phyloP scores from a whole-genome alignment of 2,329 filamentous ascomycete genomes.

The Arthrobotrys sinensis region DNA sequence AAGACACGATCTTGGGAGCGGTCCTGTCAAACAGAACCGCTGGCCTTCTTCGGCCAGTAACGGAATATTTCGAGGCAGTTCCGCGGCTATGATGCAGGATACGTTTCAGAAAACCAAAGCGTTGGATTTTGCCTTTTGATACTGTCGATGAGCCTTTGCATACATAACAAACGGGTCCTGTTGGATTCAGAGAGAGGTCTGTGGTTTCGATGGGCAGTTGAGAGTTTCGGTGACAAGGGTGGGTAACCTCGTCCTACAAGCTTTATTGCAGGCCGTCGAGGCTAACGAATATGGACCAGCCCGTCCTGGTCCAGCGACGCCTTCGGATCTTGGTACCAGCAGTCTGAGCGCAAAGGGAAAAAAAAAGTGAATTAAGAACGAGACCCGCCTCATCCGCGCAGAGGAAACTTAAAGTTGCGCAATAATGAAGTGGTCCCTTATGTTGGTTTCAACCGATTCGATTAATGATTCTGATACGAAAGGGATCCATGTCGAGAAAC shows the following conservation, averaged over 20 bases:
- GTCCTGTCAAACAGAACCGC: constrained; percentile 16
- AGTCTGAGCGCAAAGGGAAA: constrained; percentile 49
- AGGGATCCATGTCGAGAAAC: constrained; percentile 39
- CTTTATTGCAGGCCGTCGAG: constrained; percentile 41
- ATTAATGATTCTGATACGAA: constrained; percentile 35
- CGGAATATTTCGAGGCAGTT: constrained; percentile 55
- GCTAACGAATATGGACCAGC: constrained; percentile 30
- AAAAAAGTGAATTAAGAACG: constrained; percentile 35
- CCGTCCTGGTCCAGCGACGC: constrained; percentile 37
- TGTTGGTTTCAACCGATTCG: constrained; percentile 29
- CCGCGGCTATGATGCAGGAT: constrained; percentile 60
- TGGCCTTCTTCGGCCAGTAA: constrained; percentile 38
- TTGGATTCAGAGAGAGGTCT: constrained; percentile 37
- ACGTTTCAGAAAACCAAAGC: constrained; percentile 53
- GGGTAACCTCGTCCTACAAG: constrained; percentile 32
- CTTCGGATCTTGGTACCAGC: constrained; percentile 60
- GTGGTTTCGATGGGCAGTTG: constrained; percentile 59
- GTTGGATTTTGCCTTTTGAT: constrained; percentile 15
- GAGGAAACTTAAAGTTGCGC: constrained; percentile 50
- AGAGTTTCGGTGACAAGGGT: constrained; percentile 49
- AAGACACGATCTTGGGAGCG: constrained; percentile 12
- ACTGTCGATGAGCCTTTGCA: constrained; percentile 21
- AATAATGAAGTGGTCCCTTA: constrained; percentile 45
- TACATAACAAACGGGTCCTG: neutral
- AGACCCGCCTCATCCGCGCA: constrained; percentile 60